Base-by-base conservation (phyloP, 1,284 basidiomycete genomes). In the Volvariella volvacea region DNA sequence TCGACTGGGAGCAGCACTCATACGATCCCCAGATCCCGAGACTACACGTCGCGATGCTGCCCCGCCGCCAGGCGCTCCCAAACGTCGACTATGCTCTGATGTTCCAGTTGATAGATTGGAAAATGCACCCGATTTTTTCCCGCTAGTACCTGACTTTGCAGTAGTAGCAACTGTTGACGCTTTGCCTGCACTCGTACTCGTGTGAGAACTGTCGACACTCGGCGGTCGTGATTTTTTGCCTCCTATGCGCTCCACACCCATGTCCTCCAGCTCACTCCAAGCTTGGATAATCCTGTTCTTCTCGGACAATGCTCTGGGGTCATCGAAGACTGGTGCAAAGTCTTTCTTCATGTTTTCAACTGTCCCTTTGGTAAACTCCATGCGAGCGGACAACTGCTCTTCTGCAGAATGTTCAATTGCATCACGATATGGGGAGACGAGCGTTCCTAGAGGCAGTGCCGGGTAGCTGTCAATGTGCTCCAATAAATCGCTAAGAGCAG, bases 391-490 rank as follows among this genome's bases (percentile, higher is more conserved):
- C 6, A 90, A 61, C 53, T 88, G 85, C 39, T 81, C 78, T 52
- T 85, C 78, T 0, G 88, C 76, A 8, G 75, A 59, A 9, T 55
- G 48, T 30, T 58, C 45, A 62, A 53, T 28, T 55, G 63, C 44
- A 55, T 58, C 40, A 61, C 59, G 42, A 71, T 76, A 68, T 4
- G 71, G 61, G 6, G 79, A 77, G 2, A 73, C 68, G 22, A 82
- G 59, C 6, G 68, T 58, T n/a, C 73, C 71, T 25, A 67, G 52
- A 3, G 84, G 81, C 19, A 68, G 55, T 14, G 73, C 68, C 10
- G 85, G 83, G 55, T 78, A 86, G 52, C 80, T 83, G 59, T 92
- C 88, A 45, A 90, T 73, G 53, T 89, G 85, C 54, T 90, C 85
- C 41, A 92, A 64, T 6, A 91, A 68, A 55, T 90, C 85, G 54